phyloP scores from a whole-genome alignment of 768 basidiomycete genomes.

The Kwoniella heveanensis region DNA sequence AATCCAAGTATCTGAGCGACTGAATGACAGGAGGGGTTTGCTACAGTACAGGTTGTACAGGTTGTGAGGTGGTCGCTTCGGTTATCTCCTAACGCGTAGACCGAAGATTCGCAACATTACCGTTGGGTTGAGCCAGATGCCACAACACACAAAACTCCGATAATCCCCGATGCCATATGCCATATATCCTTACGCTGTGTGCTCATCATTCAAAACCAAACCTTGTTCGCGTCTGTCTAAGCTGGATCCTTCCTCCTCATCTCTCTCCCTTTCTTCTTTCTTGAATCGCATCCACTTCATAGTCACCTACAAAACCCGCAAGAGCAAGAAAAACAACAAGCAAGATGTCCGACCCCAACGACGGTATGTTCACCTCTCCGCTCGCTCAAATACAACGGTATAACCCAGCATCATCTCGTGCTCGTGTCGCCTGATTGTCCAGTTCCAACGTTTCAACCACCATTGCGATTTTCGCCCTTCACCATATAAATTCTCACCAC shows the following conservation, averaged over 20 bases:
- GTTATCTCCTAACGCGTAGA: neutral
- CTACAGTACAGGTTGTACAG: too few species aligned
- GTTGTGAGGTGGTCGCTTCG: neutral
- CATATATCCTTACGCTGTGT: too few species aligned
- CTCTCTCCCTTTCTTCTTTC: neutral
- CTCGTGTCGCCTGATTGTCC: conserved; percentile 1
- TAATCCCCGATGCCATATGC: conserved; percentile 1
- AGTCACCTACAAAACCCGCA: conserved; percentile 3
- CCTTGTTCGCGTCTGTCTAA: neutral
- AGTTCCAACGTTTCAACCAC: neutral
- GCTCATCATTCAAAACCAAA: too few species aligned
- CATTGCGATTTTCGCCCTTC: neutral
- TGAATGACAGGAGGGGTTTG: too few species aligned
- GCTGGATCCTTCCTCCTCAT: neutral
- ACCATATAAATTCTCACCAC: too few species aligned
- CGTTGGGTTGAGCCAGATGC: neutral
- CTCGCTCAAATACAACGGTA: neutral
- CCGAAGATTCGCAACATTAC: too few species aligned
- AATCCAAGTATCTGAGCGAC: too few species aligned
- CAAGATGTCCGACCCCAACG: conserved; percentile 54
- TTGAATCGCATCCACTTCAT: neutral
- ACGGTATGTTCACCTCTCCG: conserved; percentile 45
- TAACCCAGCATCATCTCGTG: conserved; percentile 2
- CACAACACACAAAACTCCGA: neutral
- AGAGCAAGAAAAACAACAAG: conserved; percentile 13